Evolutionary conservation across 2,329 filamentous ascomycete genomes (phyloP), one percentile per base, ranked within the genome.

Genomic region (Clarireedia hainanense): DNA sequence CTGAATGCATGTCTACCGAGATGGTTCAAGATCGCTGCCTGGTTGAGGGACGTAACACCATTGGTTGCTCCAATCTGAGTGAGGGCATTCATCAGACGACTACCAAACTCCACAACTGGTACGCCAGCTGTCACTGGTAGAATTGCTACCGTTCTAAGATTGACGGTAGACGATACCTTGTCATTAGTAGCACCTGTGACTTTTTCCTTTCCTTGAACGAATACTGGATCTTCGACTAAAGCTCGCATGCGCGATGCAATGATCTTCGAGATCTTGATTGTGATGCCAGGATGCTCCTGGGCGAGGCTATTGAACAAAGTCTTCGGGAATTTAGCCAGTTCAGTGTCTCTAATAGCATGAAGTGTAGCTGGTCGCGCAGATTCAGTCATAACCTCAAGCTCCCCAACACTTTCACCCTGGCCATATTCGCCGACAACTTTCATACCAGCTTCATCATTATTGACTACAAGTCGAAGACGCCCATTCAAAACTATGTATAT

Each of bases 401-500:
- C 94, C 6, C 94, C 94, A 17, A 99, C 91, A 69, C 94, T 99
- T 69, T 99, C 95, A 7, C 95, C 95, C 72, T 99, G 94, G 4
- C 94, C 94, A 66, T 88, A 97, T 70, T 99, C 95, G 12, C 90
- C 92, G 50, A 90, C 81, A 12, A 95, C 91, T 47, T 85, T 87
- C 74, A 96, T 86, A 2, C 86, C 87, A 0, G 90, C 90, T 60
- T 89, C 86, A 47, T 87, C 83, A 14, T 83, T 83, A 64, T 96
- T 91, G 58, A 91, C 80, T 0, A 99, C 88, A 0, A 92, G 81
- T 55, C 95, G 81, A 17, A 99, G 73, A 15, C 94, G 88, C 9
- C 94, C 94, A 64, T 99, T 99, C 15, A 99, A 79, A 1, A 99
- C 94, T 59, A 99, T 91, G 66, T 97, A 99, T 42, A 99, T 99